Conservation (phyloP, 148 eudicot genomes). For the Chenopodium quinoa region DNA sequence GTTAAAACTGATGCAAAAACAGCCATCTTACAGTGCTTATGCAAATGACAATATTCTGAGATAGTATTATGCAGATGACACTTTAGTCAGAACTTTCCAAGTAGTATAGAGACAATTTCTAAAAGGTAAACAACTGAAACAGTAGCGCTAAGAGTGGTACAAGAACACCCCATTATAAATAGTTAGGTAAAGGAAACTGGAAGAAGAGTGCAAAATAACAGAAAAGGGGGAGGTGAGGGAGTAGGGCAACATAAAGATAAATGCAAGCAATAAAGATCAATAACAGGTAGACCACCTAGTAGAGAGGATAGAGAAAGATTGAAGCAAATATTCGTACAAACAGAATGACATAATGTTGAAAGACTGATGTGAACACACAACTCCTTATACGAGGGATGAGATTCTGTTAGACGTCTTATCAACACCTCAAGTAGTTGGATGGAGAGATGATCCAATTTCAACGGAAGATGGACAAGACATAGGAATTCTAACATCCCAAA, state of each 20-base stretch:
- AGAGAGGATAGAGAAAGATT: not conserved
- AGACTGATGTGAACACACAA: not conserved
- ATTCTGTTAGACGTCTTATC: not conserved
- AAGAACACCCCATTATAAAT: too few relatives aligned
- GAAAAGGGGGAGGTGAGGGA: too few relatives aligned
- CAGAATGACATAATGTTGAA: not conserved
- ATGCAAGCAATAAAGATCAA: not conserved
- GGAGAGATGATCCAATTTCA: not conserved
- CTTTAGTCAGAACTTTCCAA: too few relatives aligned
- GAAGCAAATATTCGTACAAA: not conserved
- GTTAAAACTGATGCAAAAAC: not conserved
- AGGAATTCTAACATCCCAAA: not conserved
- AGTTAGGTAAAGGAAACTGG: too few relatives aligned
- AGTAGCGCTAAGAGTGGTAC: too few relatives aligned
- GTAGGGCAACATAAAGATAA: too few relatives aligned
- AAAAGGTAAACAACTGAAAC: too few relatives aligned
- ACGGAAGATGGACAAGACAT: not conserved
- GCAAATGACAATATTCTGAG: not conserved
- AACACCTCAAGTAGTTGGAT: not conserved
- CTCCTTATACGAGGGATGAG: not conserved
- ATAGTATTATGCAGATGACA: too few relatives aligned
- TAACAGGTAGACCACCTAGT: not conserved
- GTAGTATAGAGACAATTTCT: too few relatives aligned
- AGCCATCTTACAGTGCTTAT: not conserved
- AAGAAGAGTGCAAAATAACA: too few relatives aligned